These are phyloP conservation scores for Chamaecyparis obtusa DNA, from an alignment of 75 land plant genomes.

Conservation along the genomic window DNA sequence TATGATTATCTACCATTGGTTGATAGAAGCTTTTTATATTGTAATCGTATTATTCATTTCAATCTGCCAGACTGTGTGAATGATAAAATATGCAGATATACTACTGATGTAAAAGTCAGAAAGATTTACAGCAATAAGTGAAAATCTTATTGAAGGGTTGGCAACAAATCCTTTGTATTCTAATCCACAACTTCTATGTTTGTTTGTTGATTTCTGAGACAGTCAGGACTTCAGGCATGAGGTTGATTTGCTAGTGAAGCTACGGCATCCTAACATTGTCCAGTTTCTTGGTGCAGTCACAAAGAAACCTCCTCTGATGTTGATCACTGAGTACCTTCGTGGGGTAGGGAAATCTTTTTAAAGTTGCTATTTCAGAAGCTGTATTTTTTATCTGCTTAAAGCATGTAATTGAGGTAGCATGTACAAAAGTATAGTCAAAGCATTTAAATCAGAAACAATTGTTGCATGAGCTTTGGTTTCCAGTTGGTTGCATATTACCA, in stretches of 20 bases:
- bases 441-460: not conserved
- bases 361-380: not conserved
- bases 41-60: not conserved
- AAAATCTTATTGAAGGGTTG: not conserved
- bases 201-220: constrained; percentile 15
- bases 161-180: not conserved
- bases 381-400: not conserved
- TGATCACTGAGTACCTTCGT: constrained; percentile 82
- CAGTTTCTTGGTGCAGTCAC: constrained; percentile 98
- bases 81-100: constrained; percentile 1
- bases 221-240: constrained; percentile 94
- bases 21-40: not conserved
- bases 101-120: not conserved
- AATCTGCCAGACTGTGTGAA: not conserved
- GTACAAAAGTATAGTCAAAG: not conserved
- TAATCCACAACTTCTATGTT: not conserved
- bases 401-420: not conserved
- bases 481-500: not conserved
- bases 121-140: not conserved
- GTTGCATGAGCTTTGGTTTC: not conserved
- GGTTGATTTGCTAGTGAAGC: constrained; percentile 84
- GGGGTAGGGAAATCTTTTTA: constrained; percentile 41
- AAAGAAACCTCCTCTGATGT: constrained; percentile 71
- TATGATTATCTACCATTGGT: not conserved
- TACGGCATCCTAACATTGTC: constrained; percentile 93